Evolutionary conservation across 1,139 yeast species (phyloP).

Genomic region (Geotrichum phurueaensis): DNA sequence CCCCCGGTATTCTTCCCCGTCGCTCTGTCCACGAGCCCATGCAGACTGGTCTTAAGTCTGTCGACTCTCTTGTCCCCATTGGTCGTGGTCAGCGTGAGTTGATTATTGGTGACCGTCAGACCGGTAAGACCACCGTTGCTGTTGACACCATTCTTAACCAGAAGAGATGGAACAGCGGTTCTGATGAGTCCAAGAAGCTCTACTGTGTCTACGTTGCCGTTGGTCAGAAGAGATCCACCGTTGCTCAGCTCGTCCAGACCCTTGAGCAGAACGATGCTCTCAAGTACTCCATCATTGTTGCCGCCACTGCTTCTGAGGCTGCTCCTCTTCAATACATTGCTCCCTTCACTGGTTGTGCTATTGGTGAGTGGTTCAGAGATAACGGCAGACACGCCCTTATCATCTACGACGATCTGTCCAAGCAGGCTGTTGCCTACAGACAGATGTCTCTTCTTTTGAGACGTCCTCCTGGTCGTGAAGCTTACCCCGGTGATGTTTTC

Average conservation of each 20-base stretch:
- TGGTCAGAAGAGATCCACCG: slow-evolving; percentile 99
- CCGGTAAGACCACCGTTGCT: slow-evolving; percentile 99
- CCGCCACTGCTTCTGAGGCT: slow-evolving; percentile 99
- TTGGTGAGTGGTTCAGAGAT: slow-evolving; percentile 99
- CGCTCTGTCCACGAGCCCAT: slow-evolving; percentile 97
- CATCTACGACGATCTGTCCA: slow-evolving; percentile 95
- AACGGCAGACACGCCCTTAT: slow-evolving; percentile 97
- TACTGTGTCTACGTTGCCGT: slow-evolving; percentile 99
- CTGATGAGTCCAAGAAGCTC: slow-evolving; percentile 93
- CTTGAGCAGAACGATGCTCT: slow-evolving; percentile 97
- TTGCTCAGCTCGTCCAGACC: slow-evolving; percentile 98
- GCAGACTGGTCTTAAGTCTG: slow-evolving; percentile 99
- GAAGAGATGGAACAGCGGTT: slow-evolving; percentile 95
- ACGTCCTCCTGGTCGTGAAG: slow-evolving; percentile 97
- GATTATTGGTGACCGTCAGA: slow-evolving; percentile 99
- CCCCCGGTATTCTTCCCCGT: slow-evolving; percentile 99
- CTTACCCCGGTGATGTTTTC: slow-evolving; percentile 96
- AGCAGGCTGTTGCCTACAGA: slow-evolving; percentile 99
- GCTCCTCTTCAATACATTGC: slow-evolving; percentile 99
- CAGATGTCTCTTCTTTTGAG: slow-evolving; percentile 95
- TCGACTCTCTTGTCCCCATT: slow-evolving; percentile 97
- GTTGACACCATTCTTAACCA: slow-evolving; percentile 97
- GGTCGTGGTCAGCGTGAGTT: slow-evolving; percentile 99
- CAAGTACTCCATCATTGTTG: slow-evolving; percentile 96
- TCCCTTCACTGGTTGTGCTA: slow-evolving; percentile 99